A percentile compares a stretch with the other conserved stretches of the same genome.
Conservation (phyloP, 148 eudicot genomes). For the Tetragonia tetragonoides region DNA sequence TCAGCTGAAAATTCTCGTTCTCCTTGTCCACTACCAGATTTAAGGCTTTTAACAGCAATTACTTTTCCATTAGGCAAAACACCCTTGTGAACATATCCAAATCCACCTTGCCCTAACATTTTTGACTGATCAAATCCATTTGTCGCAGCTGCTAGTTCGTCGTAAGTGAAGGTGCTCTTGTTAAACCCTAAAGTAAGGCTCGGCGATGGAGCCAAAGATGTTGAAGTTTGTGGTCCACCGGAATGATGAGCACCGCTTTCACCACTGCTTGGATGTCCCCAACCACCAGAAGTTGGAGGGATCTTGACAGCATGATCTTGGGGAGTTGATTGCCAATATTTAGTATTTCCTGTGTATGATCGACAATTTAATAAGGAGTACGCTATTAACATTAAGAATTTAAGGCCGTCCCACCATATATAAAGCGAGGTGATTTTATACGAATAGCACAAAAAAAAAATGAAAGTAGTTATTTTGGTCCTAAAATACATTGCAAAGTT, state of each 20-base stretch:
- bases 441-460: too few species aligned
- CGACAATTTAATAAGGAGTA: too few species aligned
- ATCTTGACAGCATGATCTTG: slow-evolving; percentile 31
- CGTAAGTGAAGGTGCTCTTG: slow-evolving; percentile 51
- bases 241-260: slow-evolving; percentile 14
- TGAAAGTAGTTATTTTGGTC: too few species aligned
- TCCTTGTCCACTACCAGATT: slow-evolving; percentile 82
- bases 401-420: too few species aligned
- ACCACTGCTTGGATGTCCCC: slow-evolving; percentile 11
- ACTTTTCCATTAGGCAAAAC: slow-evolving; percentile 51
- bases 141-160: slow-evolving; percentile 62
- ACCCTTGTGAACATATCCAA: slow-evolving; percentile 76
- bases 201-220: slow-evolving; percentile 16
- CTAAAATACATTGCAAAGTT: too few species aligned
- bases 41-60: slow-evolving; percentile 75
- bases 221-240: neutral
- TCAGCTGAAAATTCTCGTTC: slow-evolving; percentile 77
- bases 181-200: slow-evolving; percentile 29
- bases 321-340: slow-evolving; percentile 33
- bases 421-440: too few species aligned
- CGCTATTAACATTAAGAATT: too few species aligned
- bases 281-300: slow-evolving; percentile 21
- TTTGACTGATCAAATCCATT: slow-evolving; percentile 54
- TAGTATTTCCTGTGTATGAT: neutral
- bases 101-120: slow-evolving; percentile 84